These are phyloP conservation scores for Grosmannia serpens DNA, from an alignment of 2,329 filamentous ascomycete species.

Conservation along the genomic window DNA sequence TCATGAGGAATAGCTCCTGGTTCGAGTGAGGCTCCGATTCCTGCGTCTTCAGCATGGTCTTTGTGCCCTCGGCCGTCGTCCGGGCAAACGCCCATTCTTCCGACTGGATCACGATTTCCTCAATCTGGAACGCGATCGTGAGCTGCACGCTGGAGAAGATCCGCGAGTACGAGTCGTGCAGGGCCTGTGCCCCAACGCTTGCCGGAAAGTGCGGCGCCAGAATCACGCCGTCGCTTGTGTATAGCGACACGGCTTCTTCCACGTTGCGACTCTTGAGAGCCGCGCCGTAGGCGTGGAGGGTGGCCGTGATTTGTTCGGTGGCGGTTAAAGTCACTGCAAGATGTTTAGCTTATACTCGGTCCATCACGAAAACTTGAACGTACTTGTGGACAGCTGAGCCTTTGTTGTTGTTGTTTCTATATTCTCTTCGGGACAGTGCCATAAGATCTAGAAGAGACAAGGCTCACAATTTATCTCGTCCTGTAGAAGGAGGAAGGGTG, in stretches of 20 bases:
- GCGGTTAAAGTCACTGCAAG: not conserved
- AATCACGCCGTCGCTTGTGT: conserved; percentile 3
- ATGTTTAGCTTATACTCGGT: not conserved
- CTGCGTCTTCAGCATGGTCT: not conserved
- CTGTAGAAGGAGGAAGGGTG: not conserved
- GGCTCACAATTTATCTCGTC: not conserved
- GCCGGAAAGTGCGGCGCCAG: conserved; percentile 1
- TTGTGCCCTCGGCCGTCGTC: conserved; percentile 3
- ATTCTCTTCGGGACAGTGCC: no score
- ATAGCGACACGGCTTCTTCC: not conserved
- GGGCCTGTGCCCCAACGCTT: not conserved
- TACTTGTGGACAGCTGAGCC: not conserved
- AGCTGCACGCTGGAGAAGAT: conserved; percentile 3
- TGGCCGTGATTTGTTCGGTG: not conserved
- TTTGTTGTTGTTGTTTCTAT: not conserved
- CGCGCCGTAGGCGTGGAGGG: conserved; percentile 3
- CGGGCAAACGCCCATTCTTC: conserved; percentile 2
- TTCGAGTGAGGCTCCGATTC: not conserved
- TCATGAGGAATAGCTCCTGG: conserved; percentile 4
- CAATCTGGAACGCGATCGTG: not conserved
- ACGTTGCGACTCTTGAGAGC: conserved; percentile 4
- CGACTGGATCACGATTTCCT: conserved; percentile 2
- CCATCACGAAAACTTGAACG: not conserved
- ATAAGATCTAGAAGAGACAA: not conserved
- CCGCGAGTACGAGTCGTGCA: conserved; percentile 1